Base-by-base conservation (phyloP, 1,139 yeast genomes). In the Geotrichum bryndzae region DNA sequence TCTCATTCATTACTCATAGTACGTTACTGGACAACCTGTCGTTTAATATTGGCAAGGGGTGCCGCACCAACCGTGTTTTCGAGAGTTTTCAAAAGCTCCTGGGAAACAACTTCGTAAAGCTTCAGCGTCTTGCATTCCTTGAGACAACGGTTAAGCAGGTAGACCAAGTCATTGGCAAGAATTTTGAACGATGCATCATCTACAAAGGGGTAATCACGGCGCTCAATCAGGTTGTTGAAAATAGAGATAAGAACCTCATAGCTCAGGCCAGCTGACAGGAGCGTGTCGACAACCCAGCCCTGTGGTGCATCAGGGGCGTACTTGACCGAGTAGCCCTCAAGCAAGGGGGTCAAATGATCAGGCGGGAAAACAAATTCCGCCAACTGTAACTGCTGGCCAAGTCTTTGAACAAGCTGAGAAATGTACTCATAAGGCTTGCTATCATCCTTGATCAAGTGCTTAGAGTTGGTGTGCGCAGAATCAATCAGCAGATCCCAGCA, bases 311-410 rank as follows among this genome's bases (percentile, higher is more conserved):
- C 71, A 67, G 79, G 73, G 68, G 80, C 75, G 56, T 66, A 63
- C 56, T 70, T 69, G 51, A 76, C 66, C 22, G 80, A 73, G 61
- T 74, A 76, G 41, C 69, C 69, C 64, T 77, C 79, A 23, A 77
- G 67, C 56, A 87, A 78, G 63, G 89, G 87, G 66, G 90, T 79
- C 62, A 91, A 77, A 65, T 85, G 87, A 65, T 84, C 85, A 18
- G 89, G 79, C 10, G 97, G 96, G 78, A 92, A 90, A 1, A 91
- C 90, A 70, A 85, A 81, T 68, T 91, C 97, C 57, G 80, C 82
- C 62, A 70, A 85, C 69, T 75, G 73, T 51, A 82, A 76, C 65
- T 77, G 79, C 68, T 77, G 78, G 18, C 87, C 87, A 53, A 83
- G 74, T 54, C 76, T 75, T 31, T 77, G 76, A 6, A 84, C 77